Evolutionary conservation across 139 green algal genomes (phyloP).

Genomic region (Eudorina sp.): DNA sequence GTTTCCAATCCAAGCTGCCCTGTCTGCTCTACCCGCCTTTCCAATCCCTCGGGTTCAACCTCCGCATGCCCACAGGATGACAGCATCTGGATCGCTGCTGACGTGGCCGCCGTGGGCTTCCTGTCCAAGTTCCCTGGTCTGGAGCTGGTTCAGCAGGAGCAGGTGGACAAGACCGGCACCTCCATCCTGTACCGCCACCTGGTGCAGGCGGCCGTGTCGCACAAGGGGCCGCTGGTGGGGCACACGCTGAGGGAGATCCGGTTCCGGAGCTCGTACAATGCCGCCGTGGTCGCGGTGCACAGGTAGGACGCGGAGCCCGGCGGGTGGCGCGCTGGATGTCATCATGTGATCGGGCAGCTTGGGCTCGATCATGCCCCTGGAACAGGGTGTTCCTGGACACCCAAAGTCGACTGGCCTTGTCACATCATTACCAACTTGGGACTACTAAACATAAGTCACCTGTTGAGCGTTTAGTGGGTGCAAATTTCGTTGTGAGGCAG

Average conservation of each 20-base stretch:
- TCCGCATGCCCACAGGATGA: slow-evolving; percentile 61
- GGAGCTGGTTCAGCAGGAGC: slow-evolving; percentile 40
- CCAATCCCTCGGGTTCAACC: not conserved
- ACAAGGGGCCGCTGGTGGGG: slow-evolving; percentile 40
- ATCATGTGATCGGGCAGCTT: no score
- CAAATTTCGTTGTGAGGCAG: no score
- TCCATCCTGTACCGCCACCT: slow-evolving; percentile 50
- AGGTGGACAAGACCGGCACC: slow-evolving; percentile 45
- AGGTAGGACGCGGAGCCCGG: slow-evolving; percentile 39
- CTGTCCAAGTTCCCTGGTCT: slow-evolving; percentile 50
- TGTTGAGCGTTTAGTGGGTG: no score
- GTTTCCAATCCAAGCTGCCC: no score
- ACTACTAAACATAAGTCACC: no score
- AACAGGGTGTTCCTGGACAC: no score
- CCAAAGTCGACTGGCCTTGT: no score
- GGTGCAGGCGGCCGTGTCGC: slow-evolving; percentile 50
- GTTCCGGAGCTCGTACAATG: slow-evolving; percentile 83
- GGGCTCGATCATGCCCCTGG: no score
- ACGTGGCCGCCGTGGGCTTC: slow-evolving; percentile 43
- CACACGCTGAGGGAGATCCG: slow-evolving; percentile 69
- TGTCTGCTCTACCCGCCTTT: no score
- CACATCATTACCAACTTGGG: no score
- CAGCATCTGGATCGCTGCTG: slow-evolving; percentile 79
- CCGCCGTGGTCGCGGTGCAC: slow-evolving; percentile 86
- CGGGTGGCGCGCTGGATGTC: no score